A percentile compares a stretch with the other conserved stretches of the same genome.
phyloP scores from a whole-genome alignment of 2,329 filamentous ascomycete genomes.

The Alternaria arbusti region DNA sequence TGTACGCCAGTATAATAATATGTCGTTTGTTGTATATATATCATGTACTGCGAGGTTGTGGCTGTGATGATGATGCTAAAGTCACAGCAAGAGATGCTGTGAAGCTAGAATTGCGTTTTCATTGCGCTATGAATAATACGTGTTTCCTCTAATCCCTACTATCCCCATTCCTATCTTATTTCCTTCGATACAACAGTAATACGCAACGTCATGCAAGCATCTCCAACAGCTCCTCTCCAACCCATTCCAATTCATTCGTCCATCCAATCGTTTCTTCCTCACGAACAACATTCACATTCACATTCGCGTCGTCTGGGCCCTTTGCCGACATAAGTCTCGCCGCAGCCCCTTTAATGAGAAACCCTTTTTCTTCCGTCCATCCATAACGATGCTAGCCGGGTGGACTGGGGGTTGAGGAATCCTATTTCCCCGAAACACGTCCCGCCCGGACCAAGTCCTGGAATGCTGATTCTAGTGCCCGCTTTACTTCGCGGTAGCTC shows the following conservation, averaged over 20 bases:
- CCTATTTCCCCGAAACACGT: slow-evolving; percentile 38
- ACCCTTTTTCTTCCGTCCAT: background rate
- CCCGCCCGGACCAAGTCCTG: slow-evolving; percentile 58
- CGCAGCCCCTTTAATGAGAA: background rate
- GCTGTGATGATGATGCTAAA: too few species aligned
- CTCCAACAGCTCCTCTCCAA: background rate
- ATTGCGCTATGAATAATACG: slow-evolving; percentile 11
- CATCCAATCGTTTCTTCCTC: background rate
- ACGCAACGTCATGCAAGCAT: slow-evolving; percentile 1
- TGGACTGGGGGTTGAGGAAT: slow-evolving; percentile 16
- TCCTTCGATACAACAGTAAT: slow-evolving; percentile 3
- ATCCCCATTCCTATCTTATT: background rate
- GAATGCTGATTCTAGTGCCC: slow-evolving; percentile 66
- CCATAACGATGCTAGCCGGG: slow-evolving; percentile 9
- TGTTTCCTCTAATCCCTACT: background rate
- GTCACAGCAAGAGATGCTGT: background rate
- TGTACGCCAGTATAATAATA: background rate
- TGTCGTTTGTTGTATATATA: background rate
- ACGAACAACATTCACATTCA: background rate
- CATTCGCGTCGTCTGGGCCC: background rate
- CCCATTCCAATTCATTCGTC: background rate
- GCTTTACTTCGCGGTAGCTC: slow-evolving; percentile 86
- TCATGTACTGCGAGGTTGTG: too few species aligned
- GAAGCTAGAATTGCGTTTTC: background rate
- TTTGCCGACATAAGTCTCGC: background rate